Evolutionary conservation across 768 basidiomycete genomes (phyloP), one percentile per base, ranked within the genome.

Genomic region (Lactarius sanguifluus): DNA sequence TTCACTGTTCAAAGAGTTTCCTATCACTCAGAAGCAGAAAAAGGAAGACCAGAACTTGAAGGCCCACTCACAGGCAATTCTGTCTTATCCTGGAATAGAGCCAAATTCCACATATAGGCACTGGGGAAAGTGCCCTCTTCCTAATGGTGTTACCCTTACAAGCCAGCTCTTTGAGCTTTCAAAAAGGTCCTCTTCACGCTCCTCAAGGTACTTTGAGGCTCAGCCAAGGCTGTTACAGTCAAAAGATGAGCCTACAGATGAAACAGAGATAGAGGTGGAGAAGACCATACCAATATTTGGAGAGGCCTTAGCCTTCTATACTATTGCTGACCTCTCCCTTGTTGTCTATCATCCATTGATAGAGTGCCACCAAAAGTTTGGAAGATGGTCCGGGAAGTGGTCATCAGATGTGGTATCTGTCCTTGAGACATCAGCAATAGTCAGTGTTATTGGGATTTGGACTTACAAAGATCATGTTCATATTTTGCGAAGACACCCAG

Each of bases 91-190:
- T 54, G 52, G 28, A 54, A 9, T 25, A 15, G 52, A 23, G 9
- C 5, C 23, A 23, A 23, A 54, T 54, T 10, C n/a, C n/a, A 54
- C 9, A 28, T 54, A 34, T 54, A 28, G 2, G 13, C 52, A 23
- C 3, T 52, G 50, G 50, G 50, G 50, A 15, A 52, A 52, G 50
- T 52, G 50, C 28, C 50, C 50, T 28, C 50, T 52, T 52, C n/a
- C n/a, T 9, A 52, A 52, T 15, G 20, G 20, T 23, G n/a, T 28
- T 3, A 52, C 50, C n/a, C 28, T 52, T 23, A 25, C n/a, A 8
- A 52, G 50, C n/a, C n/a, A 52, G 50, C n/a, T n/a, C n/a, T n/a
- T n/a, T n/a, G n/a, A n/a, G n/a, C n/a, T n/a, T n/a, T n/a, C n/a
- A n/a, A n/a, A 52, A 28, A 52, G 15, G n/a, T 12, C n/a, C n/a